These are phyloP conservation scores for Lactarius deliciosus DNA, from an alignment of 768 basidiomycete genomes.

Conservation along the genomic window DNA sequence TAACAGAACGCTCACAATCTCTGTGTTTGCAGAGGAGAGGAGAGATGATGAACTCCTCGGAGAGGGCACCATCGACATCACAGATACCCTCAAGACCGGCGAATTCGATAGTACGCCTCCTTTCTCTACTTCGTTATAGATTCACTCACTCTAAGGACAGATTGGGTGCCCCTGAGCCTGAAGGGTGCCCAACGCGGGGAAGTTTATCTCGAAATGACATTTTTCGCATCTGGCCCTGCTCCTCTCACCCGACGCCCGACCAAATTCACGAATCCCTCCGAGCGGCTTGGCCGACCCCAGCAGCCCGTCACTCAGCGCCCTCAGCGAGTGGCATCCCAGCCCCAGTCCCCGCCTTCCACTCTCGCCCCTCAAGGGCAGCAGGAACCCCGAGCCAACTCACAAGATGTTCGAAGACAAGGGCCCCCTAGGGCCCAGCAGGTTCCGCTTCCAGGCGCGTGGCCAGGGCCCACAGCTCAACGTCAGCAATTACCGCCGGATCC, in stretches of 20 bases:
- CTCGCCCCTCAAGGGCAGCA: constrained; percentile 15
- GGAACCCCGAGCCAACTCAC: neutral
- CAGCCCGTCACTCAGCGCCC: constrained; percentile 9
- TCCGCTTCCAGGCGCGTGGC: constrained; percentile 21
- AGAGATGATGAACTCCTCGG: constrained; percentile 75
- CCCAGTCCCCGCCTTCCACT: neutral
- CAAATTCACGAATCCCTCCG: constrained; percentile 31
- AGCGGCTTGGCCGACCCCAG: constrained; percentile 24
- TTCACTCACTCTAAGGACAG: constrained; percentile 37
- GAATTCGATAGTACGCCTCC: constrained; percentile 82
- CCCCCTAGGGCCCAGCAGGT: constrained; percentile 11
- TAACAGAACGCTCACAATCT: constrained; percentile 63
- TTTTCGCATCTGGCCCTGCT: constrained; percentile 69
- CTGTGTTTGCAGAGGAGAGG: constrained; percentile 80
- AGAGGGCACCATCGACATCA: constrained; percentile 69
- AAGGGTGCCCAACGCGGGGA: constrained; percentile 75
- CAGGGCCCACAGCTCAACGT: constrained; percentile 14
- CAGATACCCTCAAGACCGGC: constrained; percentile 76
- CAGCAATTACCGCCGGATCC: neutral
- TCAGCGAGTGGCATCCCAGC: constrained; percentile 6
- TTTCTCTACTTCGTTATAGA: neutral
- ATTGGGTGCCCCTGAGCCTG: constrained; percentile 63
- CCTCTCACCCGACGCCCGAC: constrained; percentile 38
- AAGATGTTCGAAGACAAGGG: constrained; percentile 11
- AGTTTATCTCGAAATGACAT: constrained; percentile 91